Evolutionary conservation across 2,329 filamentous ascomycete genomes (phyloP), one percentile per base, ranked within the genome.

Genomic region (Alternaria sp.): DNA sequence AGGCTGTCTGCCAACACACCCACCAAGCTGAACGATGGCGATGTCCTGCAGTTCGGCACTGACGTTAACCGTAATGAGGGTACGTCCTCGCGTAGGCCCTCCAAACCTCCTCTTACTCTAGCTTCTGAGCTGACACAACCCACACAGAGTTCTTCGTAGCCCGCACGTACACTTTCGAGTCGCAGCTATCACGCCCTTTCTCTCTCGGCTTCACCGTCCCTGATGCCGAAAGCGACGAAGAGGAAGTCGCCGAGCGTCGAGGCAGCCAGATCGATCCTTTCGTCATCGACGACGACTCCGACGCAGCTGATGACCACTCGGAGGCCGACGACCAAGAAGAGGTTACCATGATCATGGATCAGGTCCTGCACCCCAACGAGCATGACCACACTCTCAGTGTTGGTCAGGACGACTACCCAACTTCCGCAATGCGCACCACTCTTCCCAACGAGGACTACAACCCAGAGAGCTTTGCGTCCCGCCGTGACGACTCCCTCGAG

Each of bases 1-100:
- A 62, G 56, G 36, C 68, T 82, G 7, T 44, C 66, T 3, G 63
- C 71, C n/a, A 57, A 73, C 17, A 67, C 54, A 13, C 67, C 73
- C 9, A 59, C 69, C 23, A 63, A 63, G 32, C 66, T 81, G 45
- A 64, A 62, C 15, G 70, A 69, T 52, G 79, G 79, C 4, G 79
- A 80, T 55, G 55, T 67, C 15, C 55, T 81, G 25, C 77, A 77
- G 66, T 79, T 81, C 52, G 79, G 80, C 26, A 59, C 67, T 15
- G 71, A 79, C 49, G 76, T 81, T 3, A 74, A 74, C 56, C 75
- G 79, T 10, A 76, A 77, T 56, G 67, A 74, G 19, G 70, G 78
- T 80, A 66, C 53, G 73, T 68, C 23, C 26, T 21, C n/a, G 19
- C 50, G 12, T 59, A 57, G 17, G 25, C 45, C 26, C 53, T 54